phyloP scores from a whole-genome alignment of 768 basidiomycete genomes.

The Termitomyces sp. region DNA sequence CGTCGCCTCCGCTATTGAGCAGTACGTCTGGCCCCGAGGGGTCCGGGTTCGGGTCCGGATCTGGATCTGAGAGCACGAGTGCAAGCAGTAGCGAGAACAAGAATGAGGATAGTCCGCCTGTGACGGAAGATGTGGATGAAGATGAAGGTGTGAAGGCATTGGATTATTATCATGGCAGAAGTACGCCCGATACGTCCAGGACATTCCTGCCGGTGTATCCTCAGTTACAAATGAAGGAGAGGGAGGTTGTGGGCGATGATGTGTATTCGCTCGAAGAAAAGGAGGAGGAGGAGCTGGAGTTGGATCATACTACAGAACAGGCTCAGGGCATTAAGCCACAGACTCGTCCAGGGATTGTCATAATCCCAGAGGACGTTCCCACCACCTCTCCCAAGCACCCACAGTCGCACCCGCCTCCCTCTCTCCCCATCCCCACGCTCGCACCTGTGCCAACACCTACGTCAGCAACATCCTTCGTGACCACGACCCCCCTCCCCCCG shows the following conservation, averaged over 20 bases:
- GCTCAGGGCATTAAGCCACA: background rate
- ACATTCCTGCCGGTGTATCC: background rate
- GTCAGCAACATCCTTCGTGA: background rate
- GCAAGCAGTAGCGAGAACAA: background rate
- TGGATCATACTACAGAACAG: slow-evolving; percentile 8
- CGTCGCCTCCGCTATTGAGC: slow-evolving; percentile 41
- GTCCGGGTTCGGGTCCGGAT: background rate
- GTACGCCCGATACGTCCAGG: background rate
- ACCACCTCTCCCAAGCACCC: background rate
- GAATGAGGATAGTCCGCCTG: background rate
- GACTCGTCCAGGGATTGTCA: background rate
- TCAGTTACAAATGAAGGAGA: slow-evolving; percentile 19
- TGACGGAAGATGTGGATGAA: background rate
- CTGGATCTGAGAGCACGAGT: slow-evolving; percentile 7
- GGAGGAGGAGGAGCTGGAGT: slow-evolving; percentile 10
- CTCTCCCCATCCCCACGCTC: background rate
- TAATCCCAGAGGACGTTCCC: background rate
- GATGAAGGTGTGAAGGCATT: background rate
- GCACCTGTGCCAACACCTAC: background rate
- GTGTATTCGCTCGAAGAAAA: background rate
- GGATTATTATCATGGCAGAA: background rate
- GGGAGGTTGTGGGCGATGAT: slow-evolving; percentile 5
- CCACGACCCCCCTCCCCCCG: slow-evolving; percentile 25
- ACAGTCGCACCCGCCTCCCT: background rate
- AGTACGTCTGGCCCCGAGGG: slow-evolving; percentile 32